Conservation (phyloP, 805 yeast genomes). For the Clavispora carvajalis region DNA sequence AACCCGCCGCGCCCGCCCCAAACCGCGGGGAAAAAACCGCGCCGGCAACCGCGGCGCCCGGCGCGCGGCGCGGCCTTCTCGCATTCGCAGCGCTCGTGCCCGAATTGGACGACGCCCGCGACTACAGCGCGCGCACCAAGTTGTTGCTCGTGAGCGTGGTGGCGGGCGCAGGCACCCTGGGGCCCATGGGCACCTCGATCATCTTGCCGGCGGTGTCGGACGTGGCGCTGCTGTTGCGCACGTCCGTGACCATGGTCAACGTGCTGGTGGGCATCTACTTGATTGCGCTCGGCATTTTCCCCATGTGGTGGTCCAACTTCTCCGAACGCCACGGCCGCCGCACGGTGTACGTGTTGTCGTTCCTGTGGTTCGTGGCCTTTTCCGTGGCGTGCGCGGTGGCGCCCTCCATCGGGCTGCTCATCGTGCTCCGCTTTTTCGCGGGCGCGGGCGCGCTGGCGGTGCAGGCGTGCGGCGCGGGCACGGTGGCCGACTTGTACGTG, state of each 20-base stretch:
- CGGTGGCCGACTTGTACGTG: constrained; percentile 67
- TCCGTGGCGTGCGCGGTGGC: constrained; percentile 69
- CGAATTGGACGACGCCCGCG: constrained; percentile 70
- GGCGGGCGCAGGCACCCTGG: constrained; percentile 70
- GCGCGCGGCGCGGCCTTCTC: constrained; percentile 52
- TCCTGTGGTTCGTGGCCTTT: constrained; percentile 56
- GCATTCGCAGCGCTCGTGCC: constrained; percentile 50
- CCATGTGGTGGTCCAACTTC: constrained; percentile 84
- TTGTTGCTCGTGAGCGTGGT: constrained; percentile 54
- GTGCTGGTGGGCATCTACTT: constrained; percentile 77
- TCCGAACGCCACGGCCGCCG: constrained; percentile 75
- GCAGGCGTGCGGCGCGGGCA: constrained; percentile 87
- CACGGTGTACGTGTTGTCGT: constrained; percentile 65
- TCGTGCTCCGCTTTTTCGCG: constrained; percentile 68
- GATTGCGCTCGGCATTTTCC: constrained; percentile 69
- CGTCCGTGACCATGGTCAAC: constrained; percentile 59
- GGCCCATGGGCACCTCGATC: constrained; percentile 88
- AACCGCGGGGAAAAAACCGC: too few relatives aligned
- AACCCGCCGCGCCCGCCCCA: too few relatives aligned
- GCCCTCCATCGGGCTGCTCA: constrained; percentile 54
- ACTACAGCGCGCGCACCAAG: constrained; percentile 49
- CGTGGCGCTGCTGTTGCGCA: constrained; percentile 48
- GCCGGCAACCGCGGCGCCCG: not conserved
- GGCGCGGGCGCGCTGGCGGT: constrained; percentile 75
- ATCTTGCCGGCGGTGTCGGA: constrained; percentile 72